These are phyloP conservation scores for Populus ilicifolia DNA, from an alignment of 345 rosid species.

Conservation along the genomic window DNA sequence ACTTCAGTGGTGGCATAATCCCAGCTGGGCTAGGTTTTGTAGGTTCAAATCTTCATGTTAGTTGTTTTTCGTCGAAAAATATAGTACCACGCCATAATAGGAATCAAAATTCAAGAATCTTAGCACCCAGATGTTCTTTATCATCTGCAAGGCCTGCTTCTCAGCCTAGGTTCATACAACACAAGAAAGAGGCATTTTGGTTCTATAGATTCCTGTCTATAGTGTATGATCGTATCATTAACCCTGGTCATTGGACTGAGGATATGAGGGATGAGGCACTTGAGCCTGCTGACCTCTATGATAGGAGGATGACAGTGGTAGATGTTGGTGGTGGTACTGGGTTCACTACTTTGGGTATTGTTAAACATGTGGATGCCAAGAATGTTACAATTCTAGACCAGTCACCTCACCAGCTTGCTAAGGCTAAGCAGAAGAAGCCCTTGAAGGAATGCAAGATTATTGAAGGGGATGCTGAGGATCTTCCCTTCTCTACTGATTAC, in stretches of 20 bases:
- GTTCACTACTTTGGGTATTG: constrained; percentile 41
- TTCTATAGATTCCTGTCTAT: constrained; percentile 38
- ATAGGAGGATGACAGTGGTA: constrained; percentile 30
- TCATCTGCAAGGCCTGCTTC: constrained; percentile 40
- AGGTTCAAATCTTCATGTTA: constrained; percentile 11
- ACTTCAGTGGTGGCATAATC: constrained; percentile 9
- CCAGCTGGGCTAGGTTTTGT: constrained; percentile 16
- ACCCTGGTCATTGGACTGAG: constrained; percentile 42
- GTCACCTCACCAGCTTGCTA: constrained; percentile 41
- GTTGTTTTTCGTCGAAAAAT: constrained; percentile 11
- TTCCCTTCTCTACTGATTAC: constrained; percentile 34
- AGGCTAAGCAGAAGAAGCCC: constrained; percentile 39
- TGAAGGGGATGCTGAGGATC: constrained; percentile 41
- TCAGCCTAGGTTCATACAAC: constrained; percentile 38
- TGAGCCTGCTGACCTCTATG: constrained; percentile 32
- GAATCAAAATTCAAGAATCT: constrained; percentile 8
- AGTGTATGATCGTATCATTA: constrained; percentile 34
- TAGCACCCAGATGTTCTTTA: constrained; percentile 17
- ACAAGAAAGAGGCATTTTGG: constrained; percentile 43
- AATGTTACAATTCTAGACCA: constrained; percentile 40
- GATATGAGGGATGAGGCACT: constrained; percentile 40
- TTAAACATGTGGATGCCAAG: constrained; percentile 43
- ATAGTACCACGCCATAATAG: background rate
- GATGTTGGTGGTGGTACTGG: constrained; percentile 49
- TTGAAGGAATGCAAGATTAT: constrained; percentile 36